Percentiles rank a stretch among this genome's conserved stretches.
phyloP scores from a whole-genome alignment of 441 rosid genomes.

The Kokia cookei region DNA sequence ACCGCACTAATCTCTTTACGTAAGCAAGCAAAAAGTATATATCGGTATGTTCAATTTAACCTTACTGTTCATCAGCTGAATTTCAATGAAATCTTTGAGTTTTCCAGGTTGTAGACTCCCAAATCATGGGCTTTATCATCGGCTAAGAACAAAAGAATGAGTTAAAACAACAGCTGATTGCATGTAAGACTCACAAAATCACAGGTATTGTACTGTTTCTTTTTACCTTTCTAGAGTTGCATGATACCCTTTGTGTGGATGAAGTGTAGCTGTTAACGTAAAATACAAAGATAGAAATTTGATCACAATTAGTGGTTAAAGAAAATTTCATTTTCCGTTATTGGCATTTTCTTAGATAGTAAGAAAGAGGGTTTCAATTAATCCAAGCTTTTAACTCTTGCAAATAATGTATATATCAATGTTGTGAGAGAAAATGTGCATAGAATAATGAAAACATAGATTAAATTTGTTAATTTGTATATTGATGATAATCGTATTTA shows the following conservation, averaged over 20 bases:
- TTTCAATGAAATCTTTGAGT: conserved; percentile 1
- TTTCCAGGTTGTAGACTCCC: conserved; percentile 37
- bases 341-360: neutral
- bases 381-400: neutral
- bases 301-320: neutral
- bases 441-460: too few species aligned
- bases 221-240: neutral
- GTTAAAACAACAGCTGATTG: neutral
- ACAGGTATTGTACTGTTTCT: neutral
- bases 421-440: too few species aligned
- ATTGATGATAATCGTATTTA: too few species aligned
- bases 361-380: neutral
- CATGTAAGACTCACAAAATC: neutral
- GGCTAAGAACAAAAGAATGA: neutral
- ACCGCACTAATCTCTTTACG: conserved; percentile 66
- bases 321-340: neutral
- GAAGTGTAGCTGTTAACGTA: neutral
- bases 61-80: neutral
- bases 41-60: neutral
- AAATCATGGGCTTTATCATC: neutral
- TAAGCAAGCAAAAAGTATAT: conserved; percentile 26
- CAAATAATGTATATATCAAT: neutral
- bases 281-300: neutral
- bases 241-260: neutral
- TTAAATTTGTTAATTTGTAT: too few species aligned